Evolutionary conservation across 176 grass and related monocot species (phyloP), one percentile per base, ranked within the genome.

Genomic region (Poa pratensis): DNA sequence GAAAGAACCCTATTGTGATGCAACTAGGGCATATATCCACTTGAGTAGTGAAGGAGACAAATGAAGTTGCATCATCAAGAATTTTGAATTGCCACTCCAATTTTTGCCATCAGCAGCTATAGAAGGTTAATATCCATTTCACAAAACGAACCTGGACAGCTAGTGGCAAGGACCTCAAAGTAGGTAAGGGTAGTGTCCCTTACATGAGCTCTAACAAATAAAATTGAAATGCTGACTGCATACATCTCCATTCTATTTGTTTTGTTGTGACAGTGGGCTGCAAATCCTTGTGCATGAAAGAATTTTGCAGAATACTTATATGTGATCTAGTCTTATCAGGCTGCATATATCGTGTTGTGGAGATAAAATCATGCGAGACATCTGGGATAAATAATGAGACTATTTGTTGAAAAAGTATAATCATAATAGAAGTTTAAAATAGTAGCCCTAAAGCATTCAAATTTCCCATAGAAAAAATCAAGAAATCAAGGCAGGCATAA

Each of bases 111-210:
- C 24, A 17, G 24, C 2, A 20, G n/a, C 5, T 48, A 72, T 46
- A 72, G 69, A 40, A 72, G 42, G 69, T 72, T 72, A 24, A 72
- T 72, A 72, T 72, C 39, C 6, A 24, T 72, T 51, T 28, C 22
- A 50, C 22, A 73, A 73, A 50, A 45, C 22, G 50, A 73, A 45
- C 22, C 43, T 23, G 15, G 14, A 50, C 45, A 50, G 71, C 49
- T 45, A 50, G 28, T 74, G 71, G 3, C 22, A 26, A 50, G 42
- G 40, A 73, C 69, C 69, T 73, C 43, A 28, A 18, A 48, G 43
- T 50, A 74, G 43, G 23, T 74, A 50, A 50, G 42, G 42, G 71
- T 74, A 23, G 71, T 17, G 69, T 46, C 69, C 70, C 43, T 50
- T 73, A 73, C 3, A 23, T 45, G 68, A 40, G 39, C 2, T 71